Base-by-base conservation (phyloP, 2,329 filamentous ascomycete species). In the Teratosphaeria destructans region DNA sequence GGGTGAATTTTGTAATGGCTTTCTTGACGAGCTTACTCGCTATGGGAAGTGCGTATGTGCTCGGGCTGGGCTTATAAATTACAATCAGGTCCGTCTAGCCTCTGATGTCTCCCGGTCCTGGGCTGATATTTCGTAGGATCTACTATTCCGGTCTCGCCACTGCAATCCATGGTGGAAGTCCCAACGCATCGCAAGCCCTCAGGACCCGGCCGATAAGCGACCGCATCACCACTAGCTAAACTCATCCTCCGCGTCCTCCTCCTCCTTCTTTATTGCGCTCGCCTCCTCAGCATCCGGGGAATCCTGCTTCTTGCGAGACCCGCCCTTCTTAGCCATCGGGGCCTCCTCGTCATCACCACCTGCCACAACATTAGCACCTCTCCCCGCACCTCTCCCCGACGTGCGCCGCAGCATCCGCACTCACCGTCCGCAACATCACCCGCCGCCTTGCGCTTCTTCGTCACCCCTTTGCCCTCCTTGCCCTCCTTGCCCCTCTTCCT, bases 1-100 rank as follows among this genome's bases (percentile, higher is more conserved):
- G 89, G 58, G 91, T 99, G 67, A 99, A 99, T 73, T 84, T 96
- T 60, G 73, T 93, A 59, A 97, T 96, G 93, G 92, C 93, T 0
- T 80, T 84, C 14, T 79, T 80, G 4, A 92, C 95, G 83, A 96
- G 89, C 71, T 64, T 91, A 19, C 83, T 86, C 4, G 88, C 86
- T 4, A 95, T 97, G 84, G 78, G 76, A 0, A 74, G 83, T 37
- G 85, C 68, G 23, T 64, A 58, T 52, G 49, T 49, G 19, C n/a
- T 52, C 7, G 55, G 58, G 12, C 26, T 55, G 16, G 52, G 52
- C 52, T 47, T 60, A 32, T 49, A 23, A 19, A 49, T 23, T 23
- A 19, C 43, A 49, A 4, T 23, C 19, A 49, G n/a, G 43, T 23
- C 23, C 6, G 43, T 49, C 43, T 49, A 49, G 8, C 11, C 19